Base-by-base conservation (phyloP, 2,329 filamentous ascomycete species). In the Chrysoporthe puriensis region DNA sequence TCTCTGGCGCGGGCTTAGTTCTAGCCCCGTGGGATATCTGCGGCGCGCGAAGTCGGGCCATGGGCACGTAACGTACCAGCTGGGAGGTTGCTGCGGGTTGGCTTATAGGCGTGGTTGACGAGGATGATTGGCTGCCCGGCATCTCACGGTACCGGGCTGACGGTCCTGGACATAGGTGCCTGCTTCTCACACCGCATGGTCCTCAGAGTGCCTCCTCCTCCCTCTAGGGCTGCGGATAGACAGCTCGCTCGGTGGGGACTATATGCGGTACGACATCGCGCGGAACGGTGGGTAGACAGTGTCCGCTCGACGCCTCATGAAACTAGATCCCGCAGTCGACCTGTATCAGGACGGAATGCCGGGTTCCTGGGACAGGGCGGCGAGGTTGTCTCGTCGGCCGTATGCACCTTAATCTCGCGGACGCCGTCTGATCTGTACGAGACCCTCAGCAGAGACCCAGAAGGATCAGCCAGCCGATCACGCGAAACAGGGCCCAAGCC, bases 281-380 rank as follows among this genome's bases (percentile, higher is more conserved):
- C 63, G 66, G 66, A 68, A 66, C 48, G 66, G 58, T 68, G 66
- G 66, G 26, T 65, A 43, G 58, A 68, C 63, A 62, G 66, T 58
- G 44, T 44, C 66, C 63, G 59, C 58, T 59, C 21, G 26, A 36
- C 7, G n/a, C 6, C 50, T 26, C 11, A 32, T 14, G 26, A 34
- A 5, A 11, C 14, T 21, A 16, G 13, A 7, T 34, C 50, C 16
- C 26, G 26, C 14, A 16, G 50, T 16, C 26, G 21, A 54, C 21
- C 32, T 5, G 26, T 32, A 21, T 16, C 46, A 8, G 16, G 50
- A 11, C 50, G 14, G 7, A 6, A 32, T 16, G 13, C 48, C 21
- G 14, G 26, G 26, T 26, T 32, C 26, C 8, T 6, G 11, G 26
- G 21, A 21, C 21, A 13, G 14, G 50, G 14, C 50, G 50, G 21